Conservation (phyloP, 164 flowering plant genomes). For the Liriodendron chinense region DNA sequence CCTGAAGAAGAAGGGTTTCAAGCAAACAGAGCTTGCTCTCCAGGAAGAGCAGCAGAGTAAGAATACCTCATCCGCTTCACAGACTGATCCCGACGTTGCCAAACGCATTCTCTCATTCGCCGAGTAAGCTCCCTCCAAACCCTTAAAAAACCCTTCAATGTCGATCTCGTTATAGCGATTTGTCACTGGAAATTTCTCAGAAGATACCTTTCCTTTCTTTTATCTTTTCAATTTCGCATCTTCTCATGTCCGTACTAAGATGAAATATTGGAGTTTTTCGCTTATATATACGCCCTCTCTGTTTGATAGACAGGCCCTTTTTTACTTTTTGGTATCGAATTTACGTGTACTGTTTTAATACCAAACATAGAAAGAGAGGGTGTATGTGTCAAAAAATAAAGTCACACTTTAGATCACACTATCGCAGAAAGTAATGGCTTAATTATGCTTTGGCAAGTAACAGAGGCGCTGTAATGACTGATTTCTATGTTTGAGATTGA, state of each 20-base stretch:
- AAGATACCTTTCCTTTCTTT: neutral
- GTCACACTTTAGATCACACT: neutral
- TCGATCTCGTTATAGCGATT: neutral
- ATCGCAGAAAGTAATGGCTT: neutral
- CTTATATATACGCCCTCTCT: neutral
- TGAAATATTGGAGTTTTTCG: neutral
- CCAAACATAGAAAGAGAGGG: neutral
- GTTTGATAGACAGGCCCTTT: neutral
- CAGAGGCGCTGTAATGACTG: too few relatives aligned
- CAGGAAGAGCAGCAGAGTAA: conserved; percentile 56
- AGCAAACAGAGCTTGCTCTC: conserved; percentile 62
- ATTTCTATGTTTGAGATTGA: too few relatives aligned
- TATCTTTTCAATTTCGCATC: neutral
- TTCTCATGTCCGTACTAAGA: neutral
- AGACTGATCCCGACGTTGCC: conserved; percentile 56
- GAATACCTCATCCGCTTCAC: conserved; percentile 29
- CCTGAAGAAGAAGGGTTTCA: conserved; percentile 88
- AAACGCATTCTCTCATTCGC: conserved; percentile 54
- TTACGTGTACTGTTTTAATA: neutral
- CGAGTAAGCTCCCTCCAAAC: conserved; percentile 34
- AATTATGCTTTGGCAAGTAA: neutral
- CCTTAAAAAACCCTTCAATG: neutral
- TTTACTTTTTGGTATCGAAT: neutral
- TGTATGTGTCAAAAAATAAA: neutral
- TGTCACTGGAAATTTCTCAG: neutral